Evolutionary conservation across 371 early-diverging fungal genomes (phyloP).

Genomic region (Rhizopus delemar): DNA sequence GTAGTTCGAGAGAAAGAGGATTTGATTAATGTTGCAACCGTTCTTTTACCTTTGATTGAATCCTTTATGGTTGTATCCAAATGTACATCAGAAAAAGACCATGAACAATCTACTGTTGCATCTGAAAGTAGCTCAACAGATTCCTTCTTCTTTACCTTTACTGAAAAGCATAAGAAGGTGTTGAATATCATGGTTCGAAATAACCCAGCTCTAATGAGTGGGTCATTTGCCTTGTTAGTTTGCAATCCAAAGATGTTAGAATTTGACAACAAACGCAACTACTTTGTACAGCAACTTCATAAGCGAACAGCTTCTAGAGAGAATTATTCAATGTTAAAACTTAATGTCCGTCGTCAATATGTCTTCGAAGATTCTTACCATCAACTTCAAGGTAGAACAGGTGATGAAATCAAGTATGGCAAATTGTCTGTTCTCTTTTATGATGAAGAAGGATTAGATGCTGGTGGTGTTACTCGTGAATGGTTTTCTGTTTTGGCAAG

Average conservation of each 20-base stretch:
- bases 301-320: constrained; percentile 72
- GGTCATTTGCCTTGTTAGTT: constrained; percentile 94
- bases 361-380: constrained; percentile 98
- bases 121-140: constrained; percentile 47
- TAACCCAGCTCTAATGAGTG: constrained; percentile 93
- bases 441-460: constrained; percentile 98
- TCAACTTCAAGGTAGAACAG: constrained; percentile 86
- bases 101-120: constrained; percentile 32
- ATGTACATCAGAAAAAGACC: constrained; percentile 53
- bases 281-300: constrained; percentile 93
- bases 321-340: constrained; percentile 71
- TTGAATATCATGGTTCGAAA: constrained; percentile 96
- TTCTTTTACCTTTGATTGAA: constrained; percentile 92
- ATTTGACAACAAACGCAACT: constrained; percentile 98
- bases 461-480: constrained; percentile 98
- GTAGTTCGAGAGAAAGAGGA: constrained; percentile 76
- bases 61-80: constrained; percentile 96
- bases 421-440: constrained; percentile 94
- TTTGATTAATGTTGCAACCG: constrained; percentile 88
- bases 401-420: constrained; percentile 92
- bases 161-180: constrained; percentile 93
- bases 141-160: constrained; percentile 83
- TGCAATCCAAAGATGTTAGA: constrained; percentile 96
- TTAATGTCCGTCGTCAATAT: constrained; percentile 91
- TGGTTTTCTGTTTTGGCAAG: constrained; percentile 97